Conservation (phyloP, 805 yeast species). For the Teunomyces cretensis region DNA sequence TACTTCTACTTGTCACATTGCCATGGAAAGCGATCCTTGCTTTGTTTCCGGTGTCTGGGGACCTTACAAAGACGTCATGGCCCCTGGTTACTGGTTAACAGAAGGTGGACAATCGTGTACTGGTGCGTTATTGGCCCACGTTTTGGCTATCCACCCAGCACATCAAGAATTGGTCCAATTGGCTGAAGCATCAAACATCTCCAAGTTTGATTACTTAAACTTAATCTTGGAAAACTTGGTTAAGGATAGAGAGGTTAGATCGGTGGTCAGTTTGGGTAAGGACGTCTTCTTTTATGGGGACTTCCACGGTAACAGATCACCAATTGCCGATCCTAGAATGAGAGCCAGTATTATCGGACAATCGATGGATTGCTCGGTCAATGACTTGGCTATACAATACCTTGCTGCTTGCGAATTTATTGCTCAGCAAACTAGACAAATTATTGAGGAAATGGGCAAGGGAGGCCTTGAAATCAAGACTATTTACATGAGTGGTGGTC, state of each 20-base stretch:
- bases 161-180: constrained; percentile 64
- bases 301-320: constrained; percentile 94
- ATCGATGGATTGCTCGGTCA: constrained; percentile 84
- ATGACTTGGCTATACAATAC: constrained; percentile 81
- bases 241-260: constrained; percentile 54
- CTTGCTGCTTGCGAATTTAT: constrained; percentile 95
- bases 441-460: constrained; percentile 77
- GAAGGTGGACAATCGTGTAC: constrained; percentile 99
- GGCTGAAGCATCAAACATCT: constrained; percentile 66
- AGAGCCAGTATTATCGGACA: constrained; percentile 89
- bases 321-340: constrained; percentile 96
- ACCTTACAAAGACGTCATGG: constrained; percentile 90
- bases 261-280: constrained; percentile 78
- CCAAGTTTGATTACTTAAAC: constrained; percentile 83
- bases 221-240: constrained; percentile 67
- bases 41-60: constrained; percentile 99
- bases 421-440: constrained; percentile 96
- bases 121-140: constrained; percentile 90
- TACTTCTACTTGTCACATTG: constrained; percentile 95
- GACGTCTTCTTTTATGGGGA: constrained; percentile 94
- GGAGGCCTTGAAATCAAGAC: constrained; percentile 76
- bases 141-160: constrained; percentile 86
- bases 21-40: constrained; percentile 77
- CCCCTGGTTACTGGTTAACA: constrained; percentile 90
- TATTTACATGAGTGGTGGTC: constrained; percentile 94